Evolutionary conservation across 1,139 yeast genomes (phyloP), one percentile per base, ranked within the genome.

Genomic region (Diutina mesorugosa): DNA sequence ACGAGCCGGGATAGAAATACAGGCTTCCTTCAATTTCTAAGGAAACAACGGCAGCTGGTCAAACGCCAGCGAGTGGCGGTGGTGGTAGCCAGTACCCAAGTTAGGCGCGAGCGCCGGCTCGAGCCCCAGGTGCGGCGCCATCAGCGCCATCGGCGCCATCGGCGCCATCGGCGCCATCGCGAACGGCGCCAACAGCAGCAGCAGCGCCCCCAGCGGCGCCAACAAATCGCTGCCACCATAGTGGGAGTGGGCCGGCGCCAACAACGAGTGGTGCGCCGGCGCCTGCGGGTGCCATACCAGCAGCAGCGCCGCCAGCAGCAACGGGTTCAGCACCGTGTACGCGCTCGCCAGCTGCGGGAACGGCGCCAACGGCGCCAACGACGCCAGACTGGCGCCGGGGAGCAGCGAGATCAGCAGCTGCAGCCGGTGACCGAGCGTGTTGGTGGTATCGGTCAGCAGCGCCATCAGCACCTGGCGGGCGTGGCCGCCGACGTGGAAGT

Each of bases 401-500:
- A 30, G 45, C 28, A 38, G 32, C 45, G 29, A 16, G 45, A 50
- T 32, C 53, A 50, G 53, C 45, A 32, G 32, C 16, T 50, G 53
- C 41, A 21, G 16, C 12, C 53, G 53, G 12, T 50, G 45, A 16
- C 41, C 45, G 21, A 32, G 28, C 8, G 53, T 38, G 6, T 38
- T 28, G 9, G 16, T 28, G 3, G 32, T 38, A 7, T n/a, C 51
- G 29, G 18, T 18, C 41, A 32, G 32, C 21, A 45, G 32, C 35
- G 53, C 53, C 53, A 50, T n/a, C 53, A 32, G 45, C 53, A 50
- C 53, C 21, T 50, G 53, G 28, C 53, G 41, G 29, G 45, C 53
- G 45, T 50, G 53, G n/a, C 53, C 53, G 12, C 41, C 41, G 14
- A 35, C 41, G 41, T 35, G 47, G 26, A 6, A 9, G 26, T 45